Conservation (phyloP, 441 rosid species). For the Jatropha podagrica region DNA sequence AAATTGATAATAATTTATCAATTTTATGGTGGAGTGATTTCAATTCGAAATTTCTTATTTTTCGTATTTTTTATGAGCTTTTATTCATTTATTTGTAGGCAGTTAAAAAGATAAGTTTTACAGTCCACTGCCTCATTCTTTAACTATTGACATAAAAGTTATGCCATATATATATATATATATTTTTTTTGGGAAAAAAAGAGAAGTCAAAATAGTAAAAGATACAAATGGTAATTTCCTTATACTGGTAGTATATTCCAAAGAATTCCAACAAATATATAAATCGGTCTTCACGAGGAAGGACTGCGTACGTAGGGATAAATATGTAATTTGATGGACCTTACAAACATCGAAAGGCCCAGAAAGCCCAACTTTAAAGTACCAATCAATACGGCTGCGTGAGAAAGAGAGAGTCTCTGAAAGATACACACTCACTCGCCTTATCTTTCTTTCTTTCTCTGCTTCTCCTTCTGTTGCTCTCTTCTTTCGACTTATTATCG, state of each 20-base stretch:
- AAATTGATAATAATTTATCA: too few relatives aligned
- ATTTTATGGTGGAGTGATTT: too few relatives aligned
- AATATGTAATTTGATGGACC: background rate
- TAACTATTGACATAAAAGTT: too few relatives aligned
- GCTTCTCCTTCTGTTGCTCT: slow-evolving; percentile 2
- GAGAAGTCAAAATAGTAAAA: too few relatives aligned
- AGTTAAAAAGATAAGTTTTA: too few relatives aligned
- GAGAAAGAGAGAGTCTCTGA: background rate
- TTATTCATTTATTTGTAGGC: too few relatives aligned
- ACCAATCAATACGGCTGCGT: background rate
- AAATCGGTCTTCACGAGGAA: background rate
- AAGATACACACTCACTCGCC: background rate
- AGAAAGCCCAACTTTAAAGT: background rate
- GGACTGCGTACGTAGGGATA: background rate
- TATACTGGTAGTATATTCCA: background rate
- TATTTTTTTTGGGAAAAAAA: too few relatives aligned
- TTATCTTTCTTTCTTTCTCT: background rate
- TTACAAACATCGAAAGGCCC: background rate
- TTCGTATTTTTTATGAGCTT: too few relatives aligned
- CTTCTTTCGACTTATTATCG: slow-evolving; percentile 4
- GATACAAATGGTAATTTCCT: background rate
- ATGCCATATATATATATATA: too few relatives aligned
- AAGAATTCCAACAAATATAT: background rate
- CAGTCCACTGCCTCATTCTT: too few relatives aligned
- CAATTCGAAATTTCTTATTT: too few relatives aligned